Conservation (phyloP, 257 asterid species). For the Gynochthodes officinalis region DNA sequence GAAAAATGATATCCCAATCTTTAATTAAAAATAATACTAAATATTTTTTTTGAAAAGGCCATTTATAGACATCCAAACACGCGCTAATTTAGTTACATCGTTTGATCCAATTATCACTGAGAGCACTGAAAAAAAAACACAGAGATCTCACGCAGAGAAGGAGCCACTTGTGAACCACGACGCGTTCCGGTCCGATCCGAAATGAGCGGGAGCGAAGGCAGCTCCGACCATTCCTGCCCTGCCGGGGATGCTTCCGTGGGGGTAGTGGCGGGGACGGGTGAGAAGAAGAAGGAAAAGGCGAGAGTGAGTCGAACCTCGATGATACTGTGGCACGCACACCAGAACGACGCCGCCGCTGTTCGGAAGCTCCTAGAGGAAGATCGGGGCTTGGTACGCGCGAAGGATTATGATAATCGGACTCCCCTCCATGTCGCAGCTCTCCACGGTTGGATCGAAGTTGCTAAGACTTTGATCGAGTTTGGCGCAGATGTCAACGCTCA, state of each 20-base stretch:
- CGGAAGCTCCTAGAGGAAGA: conserved; percentile 89
- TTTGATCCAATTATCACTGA: neutral
- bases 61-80: conserved; percentile 14
- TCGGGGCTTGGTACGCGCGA: conserved; percentile 65
- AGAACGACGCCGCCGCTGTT: conserved; percentile 72
- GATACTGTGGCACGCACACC: conserved; percentile 95
- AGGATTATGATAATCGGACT: conserved; percentile 84
- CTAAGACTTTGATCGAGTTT: conserved; percentile 63
- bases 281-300: conserved; percentile 69
- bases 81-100: too few species aligned
- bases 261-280: conserved; percentile 28
- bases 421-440: conserved; percentile 96
- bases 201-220: conserved; percentile 86
- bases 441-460: conserved; percentile 93
- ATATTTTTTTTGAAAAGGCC: too few species aligned
- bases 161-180: neutral
- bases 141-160: conserved; percentile 2
- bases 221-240: conserved; percentile 47
- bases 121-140: neutral
- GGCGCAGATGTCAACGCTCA: conserved; percentile 93
- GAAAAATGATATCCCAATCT: too few species aligned
- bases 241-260: conserved; percentile 39
- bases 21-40: neutral
- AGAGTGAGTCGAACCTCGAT: conserved; percentile 84
- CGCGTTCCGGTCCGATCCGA: conserved; percentile 16